Evolutionary conservation across 495 filamentous ascomycete species (phyloP).

Genomic region (Penicillium herquei): DNA sequence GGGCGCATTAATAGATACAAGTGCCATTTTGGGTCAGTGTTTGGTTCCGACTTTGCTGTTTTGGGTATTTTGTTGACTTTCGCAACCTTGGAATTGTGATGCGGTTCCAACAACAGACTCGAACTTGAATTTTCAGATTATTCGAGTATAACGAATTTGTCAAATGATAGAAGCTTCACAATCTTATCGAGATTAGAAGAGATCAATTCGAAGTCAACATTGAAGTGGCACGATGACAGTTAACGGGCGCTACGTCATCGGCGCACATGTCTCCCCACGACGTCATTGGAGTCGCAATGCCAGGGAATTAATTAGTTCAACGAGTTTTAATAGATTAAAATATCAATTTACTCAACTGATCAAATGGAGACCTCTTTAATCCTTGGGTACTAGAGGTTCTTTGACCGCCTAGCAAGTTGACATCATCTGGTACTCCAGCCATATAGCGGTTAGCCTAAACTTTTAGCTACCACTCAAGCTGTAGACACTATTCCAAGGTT

Average conservation of each 20-base stretch:
- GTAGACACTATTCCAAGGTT: no score
- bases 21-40: conserved; percentile 26
- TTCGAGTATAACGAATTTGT: no score
- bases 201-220: neutral
- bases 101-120: neutral
- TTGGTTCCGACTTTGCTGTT: neutral
- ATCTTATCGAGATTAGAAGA: neutral
- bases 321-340: conserved; percentile 11
- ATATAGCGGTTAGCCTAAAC: no score
- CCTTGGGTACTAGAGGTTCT: no score
- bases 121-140: no score
- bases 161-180: no score
- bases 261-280: conserved; percentile 6
- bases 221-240: conserved; percentile 4
- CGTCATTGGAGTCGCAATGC: conserved; percentile 18
- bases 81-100: neutral
- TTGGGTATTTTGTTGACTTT: neutral
- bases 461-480: no score
- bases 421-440: no score
- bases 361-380: no score
- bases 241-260: conserved; percentile 22
- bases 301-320: conserved; percentile 11
- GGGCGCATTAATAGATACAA: conserved; percentile 39
- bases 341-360: neutral
- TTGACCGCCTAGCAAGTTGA: no score